These are phyloP conservation scores for Tolypocladium nubicola DNA, from an alignment of 2,329 filamentous ascomycete genomes.

Conservation along the genomic window DNA sequence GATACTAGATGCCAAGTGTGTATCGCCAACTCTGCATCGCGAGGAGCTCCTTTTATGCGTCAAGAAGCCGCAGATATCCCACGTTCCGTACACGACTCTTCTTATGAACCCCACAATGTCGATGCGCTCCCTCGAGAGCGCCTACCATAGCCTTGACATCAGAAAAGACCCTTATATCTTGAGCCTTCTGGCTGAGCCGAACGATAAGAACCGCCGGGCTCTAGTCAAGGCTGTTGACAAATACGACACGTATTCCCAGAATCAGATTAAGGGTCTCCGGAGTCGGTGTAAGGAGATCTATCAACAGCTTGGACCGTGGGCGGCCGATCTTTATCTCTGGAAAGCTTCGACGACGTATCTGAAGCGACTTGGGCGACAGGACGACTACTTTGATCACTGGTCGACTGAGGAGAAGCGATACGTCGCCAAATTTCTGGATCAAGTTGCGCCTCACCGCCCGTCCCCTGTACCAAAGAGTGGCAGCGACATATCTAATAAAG, in stretches of 20 bases:
- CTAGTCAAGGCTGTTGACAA: conserved; percentile 28
- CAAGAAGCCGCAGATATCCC: conserved; percentile 50
- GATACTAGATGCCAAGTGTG: conserved; percentile 59
- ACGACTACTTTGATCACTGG: conserved; percentile 26
- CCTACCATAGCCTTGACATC: conserved; percentile 39
- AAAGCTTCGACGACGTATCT: conserved; percentile 30
- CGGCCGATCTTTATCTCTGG: conserved; percentile 54
- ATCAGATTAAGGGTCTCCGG: conserved; percentile 45
- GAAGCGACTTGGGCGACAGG: conserved; percentile 7
- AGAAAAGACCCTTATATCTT: conserved; percentile 49
- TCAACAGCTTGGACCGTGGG: conserved; percentile 55
- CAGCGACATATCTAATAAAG: conserved; percentile 44
- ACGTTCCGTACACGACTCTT: conserved; percentile 18
- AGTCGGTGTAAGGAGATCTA: conserved; percentile 39
- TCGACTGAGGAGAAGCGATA: conserved; percentile 44
- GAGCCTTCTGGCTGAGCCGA: conserved; percentile 30
- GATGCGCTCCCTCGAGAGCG: conserved; percentile 33
- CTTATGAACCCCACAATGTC: conserved; percentile 13
- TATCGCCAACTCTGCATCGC: conserved; percentile 57
- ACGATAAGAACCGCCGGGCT: conserved; percentile 25
- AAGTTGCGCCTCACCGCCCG: conserved; percentile 15
- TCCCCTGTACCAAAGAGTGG: conserved; percentile 5
- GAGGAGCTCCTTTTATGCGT: conserved; percentile 59
- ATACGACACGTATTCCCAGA: conserved; percentile 38
- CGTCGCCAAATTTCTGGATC: conserved; percentile 33